These are phyloP conservation scores for Xanthoconium stramineum DNA, from an alignment of 768 basidiomycete species.

Conservation along the genomic window DNA sequence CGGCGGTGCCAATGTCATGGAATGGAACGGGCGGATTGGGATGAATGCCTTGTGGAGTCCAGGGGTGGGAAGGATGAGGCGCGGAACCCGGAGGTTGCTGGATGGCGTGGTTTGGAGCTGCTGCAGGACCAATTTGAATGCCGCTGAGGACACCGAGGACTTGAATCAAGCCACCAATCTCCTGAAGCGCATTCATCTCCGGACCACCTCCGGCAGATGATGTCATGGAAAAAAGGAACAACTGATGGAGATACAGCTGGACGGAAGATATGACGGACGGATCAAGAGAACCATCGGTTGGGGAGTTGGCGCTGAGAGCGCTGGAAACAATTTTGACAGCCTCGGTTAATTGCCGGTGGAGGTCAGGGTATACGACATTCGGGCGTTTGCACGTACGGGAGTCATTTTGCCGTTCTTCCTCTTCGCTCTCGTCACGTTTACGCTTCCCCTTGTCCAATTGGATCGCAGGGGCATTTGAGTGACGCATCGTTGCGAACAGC, in stretches of 20 bases:
- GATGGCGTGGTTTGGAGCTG: slow-evolving; percentile 30
- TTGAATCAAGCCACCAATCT: slow-evolving; percentile 78
- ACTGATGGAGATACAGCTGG: slow-evolving; percentile 68
- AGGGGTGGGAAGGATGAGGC: slow-evolving; percentile 32
- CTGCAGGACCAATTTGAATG: slow-evolving; percentile 56
- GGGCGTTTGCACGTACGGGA: slow-evolving; percentile 42
- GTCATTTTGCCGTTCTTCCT: slow-evolving; percentile 27
- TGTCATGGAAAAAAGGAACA: slow-evolving; percentile 76
- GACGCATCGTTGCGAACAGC: slow-evolving; percentile 63
- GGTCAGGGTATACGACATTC: slow-evolving; percentile 41
- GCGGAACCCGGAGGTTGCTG: slow-evolving; percentile 28
- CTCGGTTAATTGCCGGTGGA: slow-evolving; percentile 56
- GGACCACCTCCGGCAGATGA: slow-evolving; percentile 53
- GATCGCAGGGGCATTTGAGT: slow-evolving; percentile 58
- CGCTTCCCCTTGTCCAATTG: slow-evolving; percentile 74
- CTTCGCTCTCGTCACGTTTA: slow-evolving; percentile 56
- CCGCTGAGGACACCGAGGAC: slow-evolving; percentile 79
- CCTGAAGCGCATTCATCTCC: slow-evolving; percentile 60
- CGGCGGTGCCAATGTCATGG: slow-evolving; percentile 64
- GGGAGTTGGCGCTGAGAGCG: slow-evolving; percentile 40
- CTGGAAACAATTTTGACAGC: slow-evolving; percentile 57
- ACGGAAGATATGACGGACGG: slow-evolving; percentile 65
- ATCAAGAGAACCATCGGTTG: slow-evolving; percentile 44
- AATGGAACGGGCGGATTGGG: slow-evolving; percentile 27
- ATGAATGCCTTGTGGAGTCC: slow-evolving; percentile 24